Evolutionary conservation across 139 green algal species (phyloP), one percentile per base, ranked within the genome.

Genomic region (Nannochloris sp.): DNA sequence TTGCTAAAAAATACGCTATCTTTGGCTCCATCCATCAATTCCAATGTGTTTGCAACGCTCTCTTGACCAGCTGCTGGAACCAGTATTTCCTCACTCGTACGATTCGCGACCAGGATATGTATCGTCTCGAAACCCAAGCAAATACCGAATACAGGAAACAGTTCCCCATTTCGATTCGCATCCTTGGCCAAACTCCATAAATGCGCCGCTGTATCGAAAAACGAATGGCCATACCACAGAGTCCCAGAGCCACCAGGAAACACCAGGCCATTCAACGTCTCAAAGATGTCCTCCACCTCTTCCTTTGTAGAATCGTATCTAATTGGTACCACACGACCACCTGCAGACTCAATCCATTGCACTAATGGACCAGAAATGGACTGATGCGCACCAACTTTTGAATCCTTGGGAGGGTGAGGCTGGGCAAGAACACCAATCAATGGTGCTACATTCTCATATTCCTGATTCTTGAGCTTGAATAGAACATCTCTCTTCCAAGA

Each of bases 321-420:
- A 51, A 87, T 84, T 33, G 81, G 81, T 11, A 87, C 59, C 5
- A 87, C 78, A 2, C 81, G 66, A 0, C 77, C 81, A 13, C 81
- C 81, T 23, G 81, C 81, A 49, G 70, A 65, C 76, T 86, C 73
- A 28, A 64, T 23, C 58, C 58, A 64, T 0, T 23, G 56, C 12
- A 64, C 58, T 28, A 64, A 17, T 17, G 58, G 58, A 23, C 58
- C 58, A 49, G 58, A 64, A 25, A 64, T 64, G 13, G 58, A 44
- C 25, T 64, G 58, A 26, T 16, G 17, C 17, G 46, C 46, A 53
- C 46, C 20, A 30, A 57, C 25, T 29, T 64, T 29, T 16, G 20
- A 31, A 31, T 64, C n/a, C 11, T 28, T 59, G n/a, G 20, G 29
- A 25, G 57, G 12, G 58, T 64, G 58, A 29, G 58, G 58, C 25